Evolutionary conservation across 495 filamentous ascomycete species (phyloP).

Genomic region (Hypoxylon rickii): DNA sequence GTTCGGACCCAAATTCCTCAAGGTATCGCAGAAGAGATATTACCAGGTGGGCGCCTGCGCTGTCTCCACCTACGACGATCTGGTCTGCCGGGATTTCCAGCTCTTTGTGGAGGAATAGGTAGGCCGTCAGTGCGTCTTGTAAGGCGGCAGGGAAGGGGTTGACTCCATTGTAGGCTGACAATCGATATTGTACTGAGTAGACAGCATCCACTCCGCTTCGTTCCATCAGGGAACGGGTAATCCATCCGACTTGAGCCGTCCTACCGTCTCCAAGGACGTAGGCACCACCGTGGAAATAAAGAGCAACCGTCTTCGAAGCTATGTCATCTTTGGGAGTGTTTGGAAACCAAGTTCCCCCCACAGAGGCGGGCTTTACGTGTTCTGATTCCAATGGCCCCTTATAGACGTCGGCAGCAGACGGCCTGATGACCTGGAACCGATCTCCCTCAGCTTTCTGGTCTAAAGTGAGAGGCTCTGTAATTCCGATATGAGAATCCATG

Average conservation of each 20-base stretch:
- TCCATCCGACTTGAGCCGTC: constrained; percentile 27
- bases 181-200: constrained; percentile 53
- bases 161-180: constrained; percentile 30
- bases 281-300: constrained; percentile 65
- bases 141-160: constrained; percentile 50
- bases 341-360: background rate
- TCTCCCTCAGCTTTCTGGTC: background rate
- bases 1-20: constrained; percentile 9
- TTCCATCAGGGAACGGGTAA: constrained; percentile 19
- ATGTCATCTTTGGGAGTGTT: background rate
- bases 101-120: constrained; percentile 44
- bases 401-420: background rate
- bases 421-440: background rate
- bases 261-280: constrained; percentile 49
- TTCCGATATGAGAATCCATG: background rate
- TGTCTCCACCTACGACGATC: constrained; percentile 37
- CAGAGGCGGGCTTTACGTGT: background rate
- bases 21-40: constrained; percentile 49
- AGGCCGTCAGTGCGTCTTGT: constrained; percentile 52
- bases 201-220: constrained; percentile 27
- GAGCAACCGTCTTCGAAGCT: constrained; percentile 38
- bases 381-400: background rate
- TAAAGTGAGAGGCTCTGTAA: background rate
- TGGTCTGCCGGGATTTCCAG: constrained; percentile 38
- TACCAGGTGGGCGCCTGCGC: constrained; percentile 37